Evolutionary conservation across 2,329 filamentous ascomycete species (phyloP), one percentile per base, ranked within the genome.

Genomic region (Byssochlamys sp.): DNA sequence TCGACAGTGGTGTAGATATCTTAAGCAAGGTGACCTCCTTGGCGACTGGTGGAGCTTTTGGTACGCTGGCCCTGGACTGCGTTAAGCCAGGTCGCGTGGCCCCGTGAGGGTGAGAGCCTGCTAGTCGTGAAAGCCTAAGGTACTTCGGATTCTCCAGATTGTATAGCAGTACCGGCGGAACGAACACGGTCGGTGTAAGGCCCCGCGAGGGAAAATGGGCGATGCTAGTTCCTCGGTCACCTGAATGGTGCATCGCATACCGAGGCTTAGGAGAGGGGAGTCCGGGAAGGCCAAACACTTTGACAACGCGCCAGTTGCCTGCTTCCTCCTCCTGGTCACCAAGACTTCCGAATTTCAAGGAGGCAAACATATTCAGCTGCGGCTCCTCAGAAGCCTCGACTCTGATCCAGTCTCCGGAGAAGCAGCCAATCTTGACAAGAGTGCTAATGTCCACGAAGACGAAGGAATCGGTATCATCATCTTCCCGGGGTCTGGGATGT

Each of bases 391-490:
- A 82, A 4, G 84, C 81, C 73, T 96, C 90, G 10, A 96, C 79
- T 25, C 88, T 86, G 10, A 96, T 90, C 94, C 94, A 99, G 69
- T 99, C 94, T 29, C 94, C 94, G 0, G 92, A 97, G 69, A 99
- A 99, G 72, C 92, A 97, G 14, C 92, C 91, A 56, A 99, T 87
- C 64, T 91, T 91, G 12, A 90, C 87, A 24, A 99, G 75, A 1
- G 90, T 89, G 58, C 84, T 86, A 6, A 95, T 87, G 65, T 96
- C 91, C 4, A 99, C 91, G 67, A 92, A 99, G 1, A 97, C 82
- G 53, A 94, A 85, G 1, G 90, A 86, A 64, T 87, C 84, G 65
- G 95, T 88, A 62, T 96, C 91, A 60, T 99, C 94, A 60, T 96
- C 91, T 27, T 85, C 83, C 0, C 80, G 73, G 2, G 94, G 92